These are phyloP conservation scores for Colletotrichum phormii DNA, from an alignment of 2,329 filamentous ascomycete species.

Conservation along the genomic window DNA sequence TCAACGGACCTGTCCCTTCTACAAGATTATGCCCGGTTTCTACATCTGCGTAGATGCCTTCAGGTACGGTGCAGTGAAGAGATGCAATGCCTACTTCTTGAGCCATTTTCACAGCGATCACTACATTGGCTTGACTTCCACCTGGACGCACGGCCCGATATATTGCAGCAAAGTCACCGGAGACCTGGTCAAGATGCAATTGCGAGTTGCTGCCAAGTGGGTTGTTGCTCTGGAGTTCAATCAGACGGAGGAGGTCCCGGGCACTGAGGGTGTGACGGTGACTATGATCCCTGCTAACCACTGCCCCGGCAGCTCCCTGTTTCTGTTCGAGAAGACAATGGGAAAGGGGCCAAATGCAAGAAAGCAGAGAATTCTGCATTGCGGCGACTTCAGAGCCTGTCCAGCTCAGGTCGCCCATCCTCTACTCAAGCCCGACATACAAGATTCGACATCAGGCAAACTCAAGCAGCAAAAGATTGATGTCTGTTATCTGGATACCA, in stretches of 20 bases:
- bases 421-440: conserved; percentile 78
- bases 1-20: conserved; percentile 93
- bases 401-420: conserved; percentile 86
- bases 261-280: conserved; percentile 84
- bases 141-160: conserved; percentile 93
- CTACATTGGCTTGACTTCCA: conserved; percentile 89
- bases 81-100: conserved; percentile 93
- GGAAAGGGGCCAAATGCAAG: conserved; percentile 70
- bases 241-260: conserved; percentile 79
- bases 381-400: conserved; percentile 94
- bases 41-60: conserved; percentile 96
- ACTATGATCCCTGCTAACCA: conserved; percentile 98
- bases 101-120: conserved; percentile 99
- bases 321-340: conserved; percentile 86
- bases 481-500: conserved; percentile 96
- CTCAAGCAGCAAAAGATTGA: conserved; percentile 87
- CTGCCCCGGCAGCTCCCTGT: conserved; percentile 93
- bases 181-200: conserved; percentile 87
- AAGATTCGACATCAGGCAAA: conserved; percentile 78
- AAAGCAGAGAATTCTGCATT: conserved; percentile 87
- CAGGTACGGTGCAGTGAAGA: conserved; percentile 91
- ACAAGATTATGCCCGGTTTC: conserved; percentile 96
- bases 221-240: conserved; percentile 90
- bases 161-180: conserved; percentile 95
- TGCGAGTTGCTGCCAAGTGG: conserved; percentile 87